Evolutionary conservation across 1,284 basidiomycete genomes (phyloP).

Genomic region (Schizophyllum amplum): DNA sequence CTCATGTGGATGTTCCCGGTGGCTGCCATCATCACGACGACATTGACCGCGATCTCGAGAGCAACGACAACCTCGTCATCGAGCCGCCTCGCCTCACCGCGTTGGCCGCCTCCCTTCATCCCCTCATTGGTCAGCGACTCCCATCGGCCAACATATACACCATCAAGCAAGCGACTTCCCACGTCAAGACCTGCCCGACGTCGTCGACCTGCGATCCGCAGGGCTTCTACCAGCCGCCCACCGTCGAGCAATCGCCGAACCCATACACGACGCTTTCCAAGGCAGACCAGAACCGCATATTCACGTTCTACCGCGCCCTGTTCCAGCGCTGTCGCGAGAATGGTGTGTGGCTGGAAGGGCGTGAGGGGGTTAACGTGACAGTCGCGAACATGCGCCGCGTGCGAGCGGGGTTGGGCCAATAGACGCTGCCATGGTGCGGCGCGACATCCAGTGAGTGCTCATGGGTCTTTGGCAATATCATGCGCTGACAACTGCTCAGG

Average conservation of each 20-base stretch:
- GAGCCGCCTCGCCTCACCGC: background rate
- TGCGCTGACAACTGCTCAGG: no score
- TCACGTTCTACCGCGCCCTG: slow-evolving; percentile 44
- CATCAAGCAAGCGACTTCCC: background rate
- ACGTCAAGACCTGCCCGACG: background rate
- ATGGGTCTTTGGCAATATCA: no score
- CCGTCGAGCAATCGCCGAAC: background rate
- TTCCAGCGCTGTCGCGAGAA: slow-evolving; percentile 36
- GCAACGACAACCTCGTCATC: background rate
- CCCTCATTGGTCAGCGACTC: background rate
- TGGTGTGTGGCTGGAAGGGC: slow-evolving; percentile 51
- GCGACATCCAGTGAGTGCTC: no score
- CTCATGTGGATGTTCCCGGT: no score
- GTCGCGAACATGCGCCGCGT: slow-evolving; percentile 22
- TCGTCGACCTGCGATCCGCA: background rate
- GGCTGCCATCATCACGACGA: no score
- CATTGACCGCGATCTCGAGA: background rate
- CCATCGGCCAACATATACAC: background rate
- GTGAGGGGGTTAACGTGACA: slow-evolving; percentile 34
- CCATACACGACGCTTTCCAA: background rate
- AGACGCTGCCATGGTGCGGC: background rate
- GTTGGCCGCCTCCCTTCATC: background rate
- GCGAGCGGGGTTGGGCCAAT: background rate
- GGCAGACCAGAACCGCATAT: slow-evolving; percentile 19
- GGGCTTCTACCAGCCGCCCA: background rate